phyloP scores from a whole-genome alignment of 2,329 filamentous ascomycete species.

The Alternaria alternata region DNA sequence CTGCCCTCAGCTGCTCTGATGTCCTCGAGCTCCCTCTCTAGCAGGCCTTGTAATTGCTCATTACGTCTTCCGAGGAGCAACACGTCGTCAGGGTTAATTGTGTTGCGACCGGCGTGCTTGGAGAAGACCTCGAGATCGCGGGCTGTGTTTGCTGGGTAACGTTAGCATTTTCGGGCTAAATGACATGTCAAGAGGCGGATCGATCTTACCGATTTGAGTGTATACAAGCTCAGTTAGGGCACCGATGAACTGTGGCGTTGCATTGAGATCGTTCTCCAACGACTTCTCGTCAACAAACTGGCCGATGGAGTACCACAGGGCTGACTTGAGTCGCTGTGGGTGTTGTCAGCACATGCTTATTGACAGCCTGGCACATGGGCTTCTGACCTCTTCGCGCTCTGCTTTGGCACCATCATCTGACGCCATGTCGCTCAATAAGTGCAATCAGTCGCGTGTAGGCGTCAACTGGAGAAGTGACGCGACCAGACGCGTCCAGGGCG shows the following conservation, averaged over 20 bases:
- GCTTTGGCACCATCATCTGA: conserved; percentile 33
- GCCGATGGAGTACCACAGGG: conserved; percentile 53
- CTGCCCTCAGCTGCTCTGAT: conserved; percentile 44
- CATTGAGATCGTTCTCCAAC: conserved; percentile 76
- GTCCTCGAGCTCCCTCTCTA: conserved; percentile 72
- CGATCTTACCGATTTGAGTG: conserved; percentile 76
- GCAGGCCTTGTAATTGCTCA: conserved; percentile 78
- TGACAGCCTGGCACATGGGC: neutral
- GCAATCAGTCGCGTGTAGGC: neutral
- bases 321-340: conserved; percentile 57
- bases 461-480: conserved; percentile 16
- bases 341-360: conserved; percentile 3
- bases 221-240: conserved; percentile 80
- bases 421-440: conserved; percentile 31
- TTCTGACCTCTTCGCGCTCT: conserved; percentile 45
- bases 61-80: conserved; percentile 87
- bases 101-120: conserved; percentile 81
- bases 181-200: neutral
- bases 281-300: conserved; percentile 85
- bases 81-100: conserved; percentile 85
- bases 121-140: conserved; percentile 67
- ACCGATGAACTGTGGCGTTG: conserved; percentile 90
- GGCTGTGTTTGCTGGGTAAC: conserved; percentile 46
- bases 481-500: conserved; percentile 26
- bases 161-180: conserved; percentile 1